phyloP scores from a whole-genome alignment of 306 rosid species.

The Phaseolus lunatus region DNA sequence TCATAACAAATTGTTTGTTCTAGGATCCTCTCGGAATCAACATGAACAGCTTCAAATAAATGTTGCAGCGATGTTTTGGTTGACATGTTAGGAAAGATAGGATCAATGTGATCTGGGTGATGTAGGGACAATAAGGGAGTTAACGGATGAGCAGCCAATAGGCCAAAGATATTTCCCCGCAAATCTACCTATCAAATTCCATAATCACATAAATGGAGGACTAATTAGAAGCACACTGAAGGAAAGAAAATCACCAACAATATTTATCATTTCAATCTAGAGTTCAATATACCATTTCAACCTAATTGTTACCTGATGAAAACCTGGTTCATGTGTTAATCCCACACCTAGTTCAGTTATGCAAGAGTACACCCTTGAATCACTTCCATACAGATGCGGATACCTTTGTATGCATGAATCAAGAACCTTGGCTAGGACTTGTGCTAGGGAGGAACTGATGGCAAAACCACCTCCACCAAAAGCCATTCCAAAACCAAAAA shows the following conservation, averaged over 20 bases:
- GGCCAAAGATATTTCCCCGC: constrained; percentile 70
- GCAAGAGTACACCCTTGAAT: constrained; percentile 74
- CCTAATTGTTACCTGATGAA: constrained; percentile 74
- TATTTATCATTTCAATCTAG: not conserved
- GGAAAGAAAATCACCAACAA: not conserved
- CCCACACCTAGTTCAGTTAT: constrained; percentile 78
- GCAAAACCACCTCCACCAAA: constrained; percentile 93
- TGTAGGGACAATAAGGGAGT: constrained; percentile 78
- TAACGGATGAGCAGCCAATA: constrained; percentile 86
- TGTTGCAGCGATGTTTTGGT: constrained; percentile 56
- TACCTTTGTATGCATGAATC: constrained; percentile 82
- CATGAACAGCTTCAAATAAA: constrained; percentile 59
- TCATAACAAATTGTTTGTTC: constrained; percentile 84
- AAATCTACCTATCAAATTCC: constrained; percentile 67
- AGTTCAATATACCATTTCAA: too few species aligned
- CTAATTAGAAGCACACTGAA: not conserved
- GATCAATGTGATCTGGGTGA: constrained; percentile 58
- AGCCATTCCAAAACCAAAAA: constrained; percentile 73
- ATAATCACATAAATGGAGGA: constrained; percentile 15
- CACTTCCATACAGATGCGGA: constrained; percentile 86
- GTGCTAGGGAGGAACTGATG: constrained; percentile 68
- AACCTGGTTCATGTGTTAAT: constrained; percentile 80
- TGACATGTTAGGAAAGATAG: constrained; percentile 80
- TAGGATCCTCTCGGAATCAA: constrained; percentile 72
- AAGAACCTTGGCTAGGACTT: constrained; percentile 63